Base-by-base conservation (phyloP, 78 protist species). In the Ministeria vibrans region DNA sequence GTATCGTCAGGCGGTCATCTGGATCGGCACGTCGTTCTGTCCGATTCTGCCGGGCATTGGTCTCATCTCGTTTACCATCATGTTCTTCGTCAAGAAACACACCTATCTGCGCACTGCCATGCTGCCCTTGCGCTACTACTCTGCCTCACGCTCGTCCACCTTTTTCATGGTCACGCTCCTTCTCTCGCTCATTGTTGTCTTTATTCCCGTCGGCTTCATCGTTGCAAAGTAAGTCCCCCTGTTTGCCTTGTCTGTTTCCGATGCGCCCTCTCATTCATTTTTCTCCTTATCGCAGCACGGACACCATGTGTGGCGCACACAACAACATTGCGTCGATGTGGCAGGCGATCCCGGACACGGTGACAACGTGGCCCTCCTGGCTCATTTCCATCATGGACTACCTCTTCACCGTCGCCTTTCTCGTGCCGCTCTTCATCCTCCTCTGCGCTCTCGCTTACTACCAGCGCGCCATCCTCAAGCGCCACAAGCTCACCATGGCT, bases 391-490 rank as follows among this genome's bases (percentile, higher is more conserved):
- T 63, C 41, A 63, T 41, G n/a, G 23, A 63, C 32, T 63, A 63
- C 71, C 41, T 63, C n/a, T 63, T 63, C 71, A 63, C 71, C n/a
- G 71, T 63, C 43, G 71, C 71, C 2, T 63, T 63, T 41, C 71
- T 63, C 42, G 23, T 63, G 28, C 71, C 71, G 2, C 13, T 63
- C 43, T 63, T 20, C 71, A 11, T 63, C 22, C 23, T 63, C 41
- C 71, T 63, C 41, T n/a, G n/a, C n/a, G n/a, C n/a, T n/a, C n/a
- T n/a, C n/a, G n/a, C n/a, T n/a, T n/a, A n/a, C n/a, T n/a, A n/a
- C n/a, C n/a, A n/a, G n/a, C n/a, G n/a, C n/a, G n/a, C n/a, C n/a
- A n/a, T n/a, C n/a, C n/a, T n/a, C n/a, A n/a, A n/a, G n/a, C n/a
- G n/a, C n/a, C n/a, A n/a, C n/a, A n/a, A n/a, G n/a, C n/a, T n/a